A percentile compares a stretch with the other conserved stretches of the same genome.
phyloP scores from a whole-genome alignment of 352 stramenopile genomes.

The Phytophthora vignae region DNA sequence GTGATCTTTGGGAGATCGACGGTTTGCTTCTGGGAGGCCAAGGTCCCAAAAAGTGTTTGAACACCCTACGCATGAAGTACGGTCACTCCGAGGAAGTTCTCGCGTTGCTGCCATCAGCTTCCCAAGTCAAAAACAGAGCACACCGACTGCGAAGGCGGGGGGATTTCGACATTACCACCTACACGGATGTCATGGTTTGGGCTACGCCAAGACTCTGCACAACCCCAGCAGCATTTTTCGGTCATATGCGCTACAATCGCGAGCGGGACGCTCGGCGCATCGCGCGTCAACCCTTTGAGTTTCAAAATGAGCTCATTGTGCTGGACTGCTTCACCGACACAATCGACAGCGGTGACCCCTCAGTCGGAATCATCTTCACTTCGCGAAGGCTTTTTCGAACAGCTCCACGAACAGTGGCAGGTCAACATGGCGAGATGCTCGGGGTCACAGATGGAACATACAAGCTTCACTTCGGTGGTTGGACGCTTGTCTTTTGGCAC shows the following conservation, averaged over 20 bases:
- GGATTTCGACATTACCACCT: slow-evolving; percentile 1
- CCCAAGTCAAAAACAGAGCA: slow-evolving; percentile 4
- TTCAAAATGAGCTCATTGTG: slow-evolving; percentile 12
- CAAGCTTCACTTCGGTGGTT: too few relatives aligned
- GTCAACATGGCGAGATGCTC: background rate
- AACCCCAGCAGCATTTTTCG: background rate
- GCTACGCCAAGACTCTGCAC: background rate
- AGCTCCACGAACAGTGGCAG: background rate
- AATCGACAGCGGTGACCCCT: background rate
- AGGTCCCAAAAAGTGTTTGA: background rate
- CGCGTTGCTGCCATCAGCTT: background rate
- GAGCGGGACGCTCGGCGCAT: background rate
- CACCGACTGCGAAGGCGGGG: slow-evolving; percentile 1
- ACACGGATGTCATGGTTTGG: background rate
- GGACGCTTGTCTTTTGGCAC: too few relatives aligned
- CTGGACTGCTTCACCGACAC: slow-evolving; percentile 8
- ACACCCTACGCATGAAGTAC: background rate
- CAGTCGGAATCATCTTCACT: slow-evolving; percentile 4
- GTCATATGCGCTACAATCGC: background rate
- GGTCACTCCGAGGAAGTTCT: background rate
- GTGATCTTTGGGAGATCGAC: background rate
- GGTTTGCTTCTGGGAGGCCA: slow-evolving; percentile 3
- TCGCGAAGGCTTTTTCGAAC: slow-evolving; percentile 6
- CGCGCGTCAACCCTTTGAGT: background rate
- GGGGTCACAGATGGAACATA: too few relatives aligned